Evolutionary conservation across 305 asterid genomes (phyloP).

Genomic region (Caryopteris hybrid): DNA sequence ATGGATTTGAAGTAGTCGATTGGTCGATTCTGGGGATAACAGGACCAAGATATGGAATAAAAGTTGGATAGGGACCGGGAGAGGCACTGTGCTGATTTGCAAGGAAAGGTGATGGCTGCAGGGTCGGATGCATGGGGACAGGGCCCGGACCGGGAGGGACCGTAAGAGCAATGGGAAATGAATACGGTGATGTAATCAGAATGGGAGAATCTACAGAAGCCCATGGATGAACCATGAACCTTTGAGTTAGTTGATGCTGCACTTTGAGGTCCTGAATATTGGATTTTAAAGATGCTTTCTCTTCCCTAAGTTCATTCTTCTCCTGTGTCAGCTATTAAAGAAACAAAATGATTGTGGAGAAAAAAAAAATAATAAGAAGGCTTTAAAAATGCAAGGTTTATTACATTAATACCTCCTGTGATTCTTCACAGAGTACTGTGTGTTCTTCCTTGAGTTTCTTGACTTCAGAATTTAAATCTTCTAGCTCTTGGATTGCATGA

Average conservation of each 20-base stretch:
- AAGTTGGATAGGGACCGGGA: background rate
- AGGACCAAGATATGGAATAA: conserved; percentile 5
- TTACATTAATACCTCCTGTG: conserved; percentile 4
- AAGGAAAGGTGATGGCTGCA: background rate
- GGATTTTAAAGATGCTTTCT: conserved; percentile 8
- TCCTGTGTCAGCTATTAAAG: conserved; percentile 8
- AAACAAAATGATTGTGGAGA: background rate
- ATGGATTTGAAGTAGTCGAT: background rate
- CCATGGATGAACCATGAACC: conserved; percentile 11
- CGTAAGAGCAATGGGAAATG: conserved; percentile 6
- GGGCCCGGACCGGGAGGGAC: background rate
- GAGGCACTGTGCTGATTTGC: conserved; percentile 1
- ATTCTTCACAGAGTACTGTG: conserved; percentile 10
- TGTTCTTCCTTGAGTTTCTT: conserved; percentile 9
- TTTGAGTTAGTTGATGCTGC: conserved; percentile 8
- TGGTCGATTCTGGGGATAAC: background rate
- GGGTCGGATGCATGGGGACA: background rate
- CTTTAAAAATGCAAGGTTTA: background rate
- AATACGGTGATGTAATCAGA: background rate
- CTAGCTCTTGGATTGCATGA: conserved; percentile 19
- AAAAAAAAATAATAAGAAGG: background rate
- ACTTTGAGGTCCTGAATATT: background rate
- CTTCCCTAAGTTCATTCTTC: conserved; percentile 12
- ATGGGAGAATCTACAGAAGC: background rate
- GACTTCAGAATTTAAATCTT: conserved; percentile 12